Evolutionary conservation across 345 rosid species (phyloP), one percentile per base, ranked within the genome.

Genomic region (Camelina hispida): DNA sequence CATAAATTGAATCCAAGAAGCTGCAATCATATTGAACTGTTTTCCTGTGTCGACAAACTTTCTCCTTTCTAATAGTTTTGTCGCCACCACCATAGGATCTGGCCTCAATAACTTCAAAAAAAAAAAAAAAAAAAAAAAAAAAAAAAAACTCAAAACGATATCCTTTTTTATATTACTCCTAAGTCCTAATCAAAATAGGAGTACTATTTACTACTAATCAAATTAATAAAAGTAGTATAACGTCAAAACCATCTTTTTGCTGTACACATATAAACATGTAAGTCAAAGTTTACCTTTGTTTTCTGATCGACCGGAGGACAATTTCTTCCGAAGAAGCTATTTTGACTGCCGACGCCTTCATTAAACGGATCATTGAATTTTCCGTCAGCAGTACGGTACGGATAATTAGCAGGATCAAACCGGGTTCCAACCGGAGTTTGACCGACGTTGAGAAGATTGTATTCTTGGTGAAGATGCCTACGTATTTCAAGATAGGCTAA

Each of bases 1-100:
- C 93, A 86, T 88, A 66, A 88, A 88, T 53, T 86, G 89, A 69
- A 86, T 84, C 93, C 88, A 86, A 34, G 87, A 81, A 62, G 85
- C 77, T 40, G 89, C 93, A 35, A 88, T 86, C 78, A 88, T 79
- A 62, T 88, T 88, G 78, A 86, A 84, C 23, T 86, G 93, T 65
- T 88, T 86, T 46, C 78, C 93, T 13, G 87, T 84, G 37, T 86
- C 93, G 37, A 56, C 57, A 12, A 76, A 54, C 25, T 74, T 66
- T 59, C 66, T 86, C 50, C 88, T 59, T 54, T 77, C 76, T 47
- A 88, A 52, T n/a, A 88, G 71, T 62, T 79, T 84, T 30, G 88
- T 74, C 16, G 88, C 89, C 10, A 88, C 93, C 40, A 82, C 83
- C 56, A 78, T 62, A 2, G 88, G 88, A 50, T 85, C 82, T 59